Conservation (phyloP, 441 rosid genomes). For the Hypseocharis bilobata region DNA sequence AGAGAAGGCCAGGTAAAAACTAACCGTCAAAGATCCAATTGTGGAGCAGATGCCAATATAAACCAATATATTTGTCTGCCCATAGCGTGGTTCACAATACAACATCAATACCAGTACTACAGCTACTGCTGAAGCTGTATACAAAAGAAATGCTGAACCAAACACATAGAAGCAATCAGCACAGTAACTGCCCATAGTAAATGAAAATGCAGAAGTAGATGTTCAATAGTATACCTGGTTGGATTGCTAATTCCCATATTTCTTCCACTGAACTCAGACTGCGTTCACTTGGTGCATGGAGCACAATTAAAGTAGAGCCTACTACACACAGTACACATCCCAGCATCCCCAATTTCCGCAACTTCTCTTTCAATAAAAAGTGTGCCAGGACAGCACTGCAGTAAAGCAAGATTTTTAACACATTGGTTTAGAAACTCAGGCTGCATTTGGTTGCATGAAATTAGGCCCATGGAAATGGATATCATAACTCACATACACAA, state of each 20-base stretch:
- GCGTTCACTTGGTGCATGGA: slow-evolving; percentile 52
- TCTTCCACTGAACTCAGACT: slow-evolving; percentile 42
- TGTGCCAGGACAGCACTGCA: slow-evolving; percentile 58
- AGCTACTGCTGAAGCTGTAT: slow-evolving; percentile 43
- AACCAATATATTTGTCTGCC: slow-evolving; percentile 62
- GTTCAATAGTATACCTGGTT: slow-evolving; percentile 38
- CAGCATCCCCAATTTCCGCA: slow-evolving; percentile 51
- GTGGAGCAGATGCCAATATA: slow-evolving; percentile 61
- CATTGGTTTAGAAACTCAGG: slow-evolving; percentile 4
- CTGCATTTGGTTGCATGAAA: slow-evolving; percentile 13
- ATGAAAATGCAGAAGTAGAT: background rate
- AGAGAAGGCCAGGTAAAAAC: slow-evolving; percentile 9
- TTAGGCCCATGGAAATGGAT: too few species aligned
- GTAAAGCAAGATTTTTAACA: slow-evolving; percentile 7
- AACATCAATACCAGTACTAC: slow-evolving; percentile 42
- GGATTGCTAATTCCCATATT: slow-evolving; percentile 55
- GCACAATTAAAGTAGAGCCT: slow-evolving; percentile 53
- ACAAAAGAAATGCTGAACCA: slow-evolving; percentile 46
- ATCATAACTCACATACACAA: too few species aligned
- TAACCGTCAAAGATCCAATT: slow-evolving; percentile 59
- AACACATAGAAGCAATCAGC: background rate
- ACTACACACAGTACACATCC: slow-evolving; percentile 62
- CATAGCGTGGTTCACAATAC: slow-evolving; percentile 46
- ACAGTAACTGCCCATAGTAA: background rate
- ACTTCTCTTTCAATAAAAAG: slow-evolving; percentile 50